Evolutionary conservation across 495 filamentous ascomycete genomes (phyloP), one percentile per base, ranked within the genome.

Genomic region (Penicillium desertorum): DNA sequence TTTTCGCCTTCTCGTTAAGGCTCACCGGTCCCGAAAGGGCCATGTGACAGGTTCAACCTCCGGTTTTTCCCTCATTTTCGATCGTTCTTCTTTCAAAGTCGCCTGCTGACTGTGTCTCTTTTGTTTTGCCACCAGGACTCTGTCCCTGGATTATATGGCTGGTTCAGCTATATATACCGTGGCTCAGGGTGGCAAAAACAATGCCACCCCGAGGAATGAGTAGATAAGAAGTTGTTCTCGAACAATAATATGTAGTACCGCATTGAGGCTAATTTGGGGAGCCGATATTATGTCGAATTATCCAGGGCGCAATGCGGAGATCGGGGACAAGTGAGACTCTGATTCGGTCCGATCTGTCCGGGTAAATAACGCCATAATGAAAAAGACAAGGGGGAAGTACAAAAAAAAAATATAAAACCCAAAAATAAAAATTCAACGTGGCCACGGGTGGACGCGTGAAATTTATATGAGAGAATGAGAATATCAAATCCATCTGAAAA

Each of bases 351-450:
- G 46, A 20, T 49, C 59, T 41, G 45, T 51, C 54, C 62, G 63
- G 63, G 57, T 63, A 66, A 66, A 66, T 66, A 57, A 52, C 60
- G 49, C 44, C 56, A 37, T 50, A 20, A 23, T 50, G 47, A 27
- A 29, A 34, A 48, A 39, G 8, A 25, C 46, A 51, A 48, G 55
- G 58, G 59, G 56, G 12, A 25, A 25, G 23, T 25, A 5, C 22
- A 23, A 23, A 25, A 25, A 25, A 25, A 25, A 6, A 25, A 25
- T 5, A 6, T 11, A 11, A 34, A 34, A 4, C 22, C 22, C 4
- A 34, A 32, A 32, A 32, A 56, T 62, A 56, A 62, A 65, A 64
- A 63, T 42, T 56, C 47, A 20, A 60, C 47, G 61, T 66, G 58
- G 61, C 63, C 49, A 30, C 46, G 10, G 29, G 17, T 25, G 6